phyloP scores from a whole-genome alignment of 257 asterid genomes.

The Petrea volubilis region DNA sequence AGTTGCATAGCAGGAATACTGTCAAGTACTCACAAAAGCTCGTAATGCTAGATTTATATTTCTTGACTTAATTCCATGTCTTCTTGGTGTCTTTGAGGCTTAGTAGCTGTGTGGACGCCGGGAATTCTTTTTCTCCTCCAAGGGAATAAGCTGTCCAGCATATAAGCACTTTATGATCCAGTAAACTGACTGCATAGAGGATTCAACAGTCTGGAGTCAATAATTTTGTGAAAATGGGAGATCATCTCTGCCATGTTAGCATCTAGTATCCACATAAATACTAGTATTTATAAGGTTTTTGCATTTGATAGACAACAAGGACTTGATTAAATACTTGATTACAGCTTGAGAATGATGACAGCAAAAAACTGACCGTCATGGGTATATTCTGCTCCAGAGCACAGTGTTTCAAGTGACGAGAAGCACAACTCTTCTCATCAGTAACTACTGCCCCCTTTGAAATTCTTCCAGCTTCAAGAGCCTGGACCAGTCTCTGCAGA shows the following conservation, averaged over 20 bases:
- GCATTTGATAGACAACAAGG: conserved; percentile 5
- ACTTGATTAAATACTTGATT: background rate
- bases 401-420: conserved; percentile 81
- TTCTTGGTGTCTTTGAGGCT: conserved; percentile 39
- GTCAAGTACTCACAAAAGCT: conserved; percentile 24
- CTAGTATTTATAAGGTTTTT: background rate
- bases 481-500: conserved; percentile 59
- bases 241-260: background rate
- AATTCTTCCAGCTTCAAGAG: conserved; percentile 56
- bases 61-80: conserved; percentile 57
- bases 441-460: conserved; percentile 54
- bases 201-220: conserved; percentile 15
- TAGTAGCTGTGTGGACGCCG: conserved; percentile 24
- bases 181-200: conserved; percentile 65
- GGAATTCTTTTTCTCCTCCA: conserved; percentile 42
- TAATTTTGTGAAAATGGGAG: background rate
- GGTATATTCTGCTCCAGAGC: conserved; percentile 64
- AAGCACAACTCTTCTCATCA: conserved; percentile 51
- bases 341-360: conserved; percentile 11
- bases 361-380: conserved; percentile 50
- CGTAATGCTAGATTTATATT: conserved; percentile 40
- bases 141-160: conserved; percentile 57
- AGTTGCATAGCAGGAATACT: background rate
- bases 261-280: background rate
- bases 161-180: conserved; percentile 77